Base-by-base conservation (phyloP, 345 rosid genomes). In the Eucalyptus melliodora region DNA sequence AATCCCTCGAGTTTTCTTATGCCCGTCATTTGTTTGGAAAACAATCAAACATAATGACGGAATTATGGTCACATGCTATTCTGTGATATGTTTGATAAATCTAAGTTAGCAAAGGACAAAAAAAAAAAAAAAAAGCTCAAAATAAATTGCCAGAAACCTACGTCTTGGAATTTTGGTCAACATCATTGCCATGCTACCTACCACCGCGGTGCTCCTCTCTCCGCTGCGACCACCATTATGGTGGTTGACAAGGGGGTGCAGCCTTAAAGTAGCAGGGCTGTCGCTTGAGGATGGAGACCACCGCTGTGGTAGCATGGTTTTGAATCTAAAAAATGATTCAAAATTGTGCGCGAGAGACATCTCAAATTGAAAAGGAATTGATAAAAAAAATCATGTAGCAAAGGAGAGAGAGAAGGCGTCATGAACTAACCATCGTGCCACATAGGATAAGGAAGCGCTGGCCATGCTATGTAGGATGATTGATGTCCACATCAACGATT, bases 401-500 rank as follows among this genome's bases (percentile, higher is more conserved):
- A 56, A 24, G 62, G 30, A 56, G 6, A 56, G 1, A 56, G 62
- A 56, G 62, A 56, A 56, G 62, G 62, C 30, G 1, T 12, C 62
- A 56, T 56, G 62, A 56, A 6, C 62, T 23, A 24, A 56, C 62
- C 30, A 56, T 56, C 1, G 2, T 56, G 1, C 62, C 62, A 24
- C 30, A 10, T 56, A 56, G 30, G 30, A 24, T 23, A 56, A 56
- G 30, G 30, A 56, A 56, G 30, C 6, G 6, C 0, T 24, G 6
- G 2, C 3, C 9, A 56, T 56, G 6, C 6, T 24, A 56, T 1
- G 13, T 56, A 56, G 6, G 62, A 56, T 24, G 62, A 24, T 56
- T 56, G 3, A 1, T 0, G 3, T 56, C 4, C 13, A 56, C 30
- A 13, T 24, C 1, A 56, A 56, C 1, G 13, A 56, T 56, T 24